Evolutionary conservation across 2,329 filamentous ascomycete genomes (phyloP).

Genomic region (Botrytis pseudocinerea): DNA sequence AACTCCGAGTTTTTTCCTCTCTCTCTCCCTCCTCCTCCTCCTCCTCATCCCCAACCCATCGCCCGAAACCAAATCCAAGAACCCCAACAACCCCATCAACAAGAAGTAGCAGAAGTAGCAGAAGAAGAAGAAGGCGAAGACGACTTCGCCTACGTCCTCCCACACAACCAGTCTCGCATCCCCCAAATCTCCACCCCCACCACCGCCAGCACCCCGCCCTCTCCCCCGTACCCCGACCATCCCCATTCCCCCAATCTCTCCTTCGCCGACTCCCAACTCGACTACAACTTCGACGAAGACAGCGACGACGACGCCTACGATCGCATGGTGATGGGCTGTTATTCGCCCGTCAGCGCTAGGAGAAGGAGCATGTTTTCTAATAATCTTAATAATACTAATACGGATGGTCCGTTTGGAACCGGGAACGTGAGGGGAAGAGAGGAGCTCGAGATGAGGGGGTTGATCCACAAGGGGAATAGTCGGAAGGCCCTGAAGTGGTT

Average conservation of each 20-base stretch:
- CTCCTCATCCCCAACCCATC: not conserved
- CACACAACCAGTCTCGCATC: too few relatives aligned
- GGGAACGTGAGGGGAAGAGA: not conserved
- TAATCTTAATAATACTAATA: slow-evolving; percentile 1
- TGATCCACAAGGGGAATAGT: slow-evolving; percentile 31
- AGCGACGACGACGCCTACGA: slow-evolving; percentile 41
- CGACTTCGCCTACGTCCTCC: not conserved
- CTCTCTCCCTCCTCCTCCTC: too few relatives aligned
- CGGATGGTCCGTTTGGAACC: not conserved
- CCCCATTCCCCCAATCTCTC: not conserved
- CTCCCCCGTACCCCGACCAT: not conserved
- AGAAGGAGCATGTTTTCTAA: slow-evolving; percentile 19
- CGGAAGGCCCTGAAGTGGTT: slow-evolving; percentile 45
- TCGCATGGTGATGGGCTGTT: slow-evolving; percentile 39
- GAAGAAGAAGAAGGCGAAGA: too few relatives aligned
- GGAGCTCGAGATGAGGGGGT: slow-evolving; percentile 16
- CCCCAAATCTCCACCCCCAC: not conserved
- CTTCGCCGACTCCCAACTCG: not conserved
- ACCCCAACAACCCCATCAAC: not conserved
- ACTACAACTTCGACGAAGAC: slow-evolving; percentile 33
- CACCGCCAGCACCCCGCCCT: not conserved
- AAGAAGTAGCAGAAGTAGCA: not conserved
- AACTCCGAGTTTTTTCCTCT: not conserved
- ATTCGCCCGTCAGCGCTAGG: slow-evolving; percentile 27
- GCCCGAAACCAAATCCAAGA: not conserved